These are phyloP conservation scores for Austropuccinia psidii DNA, from an alignment of 1,284 basidiomycete species.

Conservation along the genomic window DNA sequence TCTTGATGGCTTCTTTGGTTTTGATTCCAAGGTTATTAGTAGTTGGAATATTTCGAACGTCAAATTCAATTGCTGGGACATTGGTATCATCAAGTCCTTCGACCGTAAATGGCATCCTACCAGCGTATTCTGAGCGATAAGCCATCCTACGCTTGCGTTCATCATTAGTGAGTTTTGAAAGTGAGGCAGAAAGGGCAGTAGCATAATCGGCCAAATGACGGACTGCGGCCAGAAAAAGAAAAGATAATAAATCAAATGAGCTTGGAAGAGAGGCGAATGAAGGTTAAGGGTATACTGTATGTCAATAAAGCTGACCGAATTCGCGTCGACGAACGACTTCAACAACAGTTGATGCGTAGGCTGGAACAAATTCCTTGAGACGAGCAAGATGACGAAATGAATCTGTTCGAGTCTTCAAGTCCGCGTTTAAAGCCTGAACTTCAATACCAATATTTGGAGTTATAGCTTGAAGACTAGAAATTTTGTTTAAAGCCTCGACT, in stretches of 20 bases:
- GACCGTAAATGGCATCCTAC: conserved; percentile 45
- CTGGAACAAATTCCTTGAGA: conserved; percentile 80
- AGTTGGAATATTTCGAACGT: conserved; percentile 3
- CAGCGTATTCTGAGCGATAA: conserved; percentile 40
- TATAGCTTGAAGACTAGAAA: conserved; percentile 61
- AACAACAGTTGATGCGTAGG: conserved; percentile 82
- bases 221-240: conserved; percentile 32
- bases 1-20: conserved; percentile 35
- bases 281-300: not conserved
- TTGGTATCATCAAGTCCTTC: conserved; percentile 32
- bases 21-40: not conserved
- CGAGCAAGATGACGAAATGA: conserved; percentile 83
- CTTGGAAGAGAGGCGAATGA: not conserved
- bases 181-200: conserved; percentile 29
- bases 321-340: conserved; percentile 84
- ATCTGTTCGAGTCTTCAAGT: conserved; percentile 49
- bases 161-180: conserved; percentile 36
- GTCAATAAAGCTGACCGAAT: conserved; percentile 56
- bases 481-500: conserved; percentile 44
- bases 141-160: conserved; percentile 39
- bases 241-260: not conserved
- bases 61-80: conserved; percentile 32
- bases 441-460: conserved; percentile 61
- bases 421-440: conserved; percentile 51
- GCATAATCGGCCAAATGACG: conserved; percentile 40